These are phyloP conservation scores for Cylindrotheca fusiformis DNA, from an alignment of 108 stramenopile genomes.

Conservation along the genomic window DNA sequence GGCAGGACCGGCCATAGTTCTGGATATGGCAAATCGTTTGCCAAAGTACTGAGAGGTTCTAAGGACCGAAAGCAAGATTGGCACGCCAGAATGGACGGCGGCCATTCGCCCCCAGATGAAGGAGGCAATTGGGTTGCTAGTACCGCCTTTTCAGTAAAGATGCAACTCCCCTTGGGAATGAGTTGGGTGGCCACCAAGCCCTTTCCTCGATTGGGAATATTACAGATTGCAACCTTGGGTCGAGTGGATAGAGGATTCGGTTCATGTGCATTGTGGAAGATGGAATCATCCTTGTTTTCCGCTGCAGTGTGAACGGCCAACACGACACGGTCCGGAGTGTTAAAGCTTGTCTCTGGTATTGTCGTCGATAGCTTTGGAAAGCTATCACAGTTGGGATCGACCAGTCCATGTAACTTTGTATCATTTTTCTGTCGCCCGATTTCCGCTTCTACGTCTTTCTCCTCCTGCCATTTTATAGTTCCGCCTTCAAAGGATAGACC, in stretches of 20 bases:
- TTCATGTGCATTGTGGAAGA: constrained; percentile 23
- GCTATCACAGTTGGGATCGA: background rate
- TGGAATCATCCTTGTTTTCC: background rate
- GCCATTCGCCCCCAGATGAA: no score
- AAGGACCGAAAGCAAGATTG: constrained; percentile 56
- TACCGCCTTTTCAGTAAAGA: constrained; percentile 45
- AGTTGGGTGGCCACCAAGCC: constrained; percentile 26
- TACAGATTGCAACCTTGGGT: constrained; percentile 1
- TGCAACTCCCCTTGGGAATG: constrained; percentile 31
- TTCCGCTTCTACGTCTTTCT: background rate
- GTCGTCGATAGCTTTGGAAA: background rate
- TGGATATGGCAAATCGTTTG: constrained; percentile 20
- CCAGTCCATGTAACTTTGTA: background rate
- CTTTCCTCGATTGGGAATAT: constrained; percentile 37
- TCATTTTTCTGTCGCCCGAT: background rate
- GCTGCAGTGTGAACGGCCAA: background rate
- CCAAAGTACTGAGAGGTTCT: constrained; percentile 30
- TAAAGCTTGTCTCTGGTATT: background rate
- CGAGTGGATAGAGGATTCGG: constrained; percentile 9
- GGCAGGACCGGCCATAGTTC: constrained; percentile 46
- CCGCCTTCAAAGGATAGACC: constrained; percentile 4
- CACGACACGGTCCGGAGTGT: background rate
- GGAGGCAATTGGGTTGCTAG: constrained; percentile 35
- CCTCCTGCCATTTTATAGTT: constrained; percentile 4
- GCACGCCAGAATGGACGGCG: constrained; percentile 52